phyloP scores from a whole-genome alignment of 1,284 basidiomycete genomes.

The Pseudozyma tsukubaensis region DNA sequence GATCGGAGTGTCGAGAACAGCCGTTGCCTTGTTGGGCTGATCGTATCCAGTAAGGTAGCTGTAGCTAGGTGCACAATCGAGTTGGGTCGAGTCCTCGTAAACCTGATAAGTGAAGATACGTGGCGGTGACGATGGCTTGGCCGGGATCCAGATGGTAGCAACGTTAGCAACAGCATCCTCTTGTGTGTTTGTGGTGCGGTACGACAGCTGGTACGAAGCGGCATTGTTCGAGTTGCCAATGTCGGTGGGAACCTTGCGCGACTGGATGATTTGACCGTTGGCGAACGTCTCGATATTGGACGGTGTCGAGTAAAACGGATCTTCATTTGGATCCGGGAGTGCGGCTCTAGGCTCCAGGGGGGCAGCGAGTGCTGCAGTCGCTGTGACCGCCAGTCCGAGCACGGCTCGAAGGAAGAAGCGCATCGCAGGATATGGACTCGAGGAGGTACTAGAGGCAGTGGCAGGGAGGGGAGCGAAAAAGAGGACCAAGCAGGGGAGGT shows the following conservation, averaged over 20 bases:
- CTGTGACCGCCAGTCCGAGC: constrained; percentile 17
- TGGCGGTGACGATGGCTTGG: constrained; percentile 44
- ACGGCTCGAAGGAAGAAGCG: constrained; percentile 19
- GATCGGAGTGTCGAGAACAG: constrained; percentile 39
- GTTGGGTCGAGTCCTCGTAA: constrained; percentile 50
- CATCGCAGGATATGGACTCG: constrained; percentile 2
- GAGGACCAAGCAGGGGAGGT: too few relatives aligned
- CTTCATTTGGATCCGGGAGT: constrained; percentile 41
- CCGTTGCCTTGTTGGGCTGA: constrained; percentile 27
- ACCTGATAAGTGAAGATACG: constrained; percentile 53
- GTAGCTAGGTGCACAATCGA: constrained; percentile 55
- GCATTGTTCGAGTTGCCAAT: constrained; percentile 34
- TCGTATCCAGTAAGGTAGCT: constrained; percentile 24
- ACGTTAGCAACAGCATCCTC: constrained; percentile 30
- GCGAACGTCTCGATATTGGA: constrained; percentile 31
- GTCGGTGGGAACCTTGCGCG: constrained; percentile 35
- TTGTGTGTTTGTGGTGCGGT: constrained; percentile 49
- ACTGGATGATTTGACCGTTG: constrained; percentile 49
- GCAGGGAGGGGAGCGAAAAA: too few relatives aligned
- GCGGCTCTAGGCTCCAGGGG: constrained; percentile 20
- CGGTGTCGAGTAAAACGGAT: constrained; percentile 50
- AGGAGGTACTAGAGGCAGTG: too few relatives aligned
- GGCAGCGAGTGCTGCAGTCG: constrained; percentile 16
- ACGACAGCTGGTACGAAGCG: constrained; percentile 50
- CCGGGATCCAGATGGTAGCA: constrained; percentile 52